A percentile compares a stretch with the other conserved stretches of the same genome.
These are phyloP conservation scores for Letharia columbiana DNA, from an alignment of 495 filamentous ascomycete species.

Conservation along the genomic window DNA sequence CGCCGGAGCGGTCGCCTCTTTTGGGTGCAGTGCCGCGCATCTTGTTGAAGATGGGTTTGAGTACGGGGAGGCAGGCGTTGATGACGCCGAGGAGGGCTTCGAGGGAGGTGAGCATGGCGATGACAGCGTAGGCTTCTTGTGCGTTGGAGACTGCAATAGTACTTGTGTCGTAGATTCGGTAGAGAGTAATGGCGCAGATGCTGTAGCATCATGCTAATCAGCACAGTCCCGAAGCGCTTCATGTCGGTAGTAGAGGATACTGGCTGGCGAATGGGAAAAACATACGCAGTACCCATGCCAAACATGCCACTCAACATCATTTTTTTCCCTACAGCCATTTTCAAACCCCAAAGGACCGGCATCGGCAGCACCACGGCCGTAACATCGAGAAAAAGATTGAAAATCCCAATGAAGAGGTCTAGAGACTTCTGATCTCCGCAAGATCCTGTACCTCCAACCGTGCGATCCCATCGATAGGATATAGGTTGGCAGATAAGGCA, in stretches of 20 bases:
- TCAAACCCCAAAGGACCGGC: conserved; percentile 36
- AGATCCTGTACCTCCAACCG: conserved; percentile 17
- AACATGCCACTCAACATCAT: conserved; percentile 24
- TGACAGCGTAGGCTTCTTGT: conserved; percentile 15
- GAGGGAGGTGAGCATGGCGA: conserved; percentile 19
- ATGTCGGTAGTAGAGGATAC: not conserved
- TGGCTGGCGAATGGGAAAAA: not conserved
- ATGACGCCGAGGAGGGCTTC: conserved; percentile 23
- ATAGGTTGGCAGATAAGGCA: conserved; percentile 34
- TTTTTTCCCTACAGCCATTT: conserved; percentile 32
- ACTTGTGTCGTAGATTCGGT: conserved; percentile 10
- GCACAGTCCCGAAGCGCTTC: not conserved
- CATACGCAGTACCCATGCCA: conserved; percentile 21
- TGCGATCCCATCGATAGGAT: conserved; percentile 27
- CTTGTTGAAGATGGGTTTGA: conserved; percentile 21
- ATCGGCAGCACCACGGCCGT: conserved; percentile 35
- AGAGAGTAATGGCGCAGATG: conserved; percentile 18
- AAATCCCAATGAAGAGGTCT: conserved; percentile 29
- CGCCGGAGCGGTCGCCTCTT: not conserved
- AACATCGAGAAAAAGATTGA: conserved; percentile 33
- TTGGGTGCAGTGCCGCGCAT: conserved; percentile 4
- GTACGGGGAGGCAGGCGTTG: conserved; percentile 21
- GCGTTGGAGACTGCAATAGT: conserved; percentile 7
- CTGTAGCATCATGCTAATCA: not conserved
- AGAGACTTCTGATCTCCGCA: conserved; percentile 30